Evolutionary conservation across 257 asterid species (phyloP), one percentile per base, ranked within the genome.

Genomic region (Solanum dulcamara): DNA sequence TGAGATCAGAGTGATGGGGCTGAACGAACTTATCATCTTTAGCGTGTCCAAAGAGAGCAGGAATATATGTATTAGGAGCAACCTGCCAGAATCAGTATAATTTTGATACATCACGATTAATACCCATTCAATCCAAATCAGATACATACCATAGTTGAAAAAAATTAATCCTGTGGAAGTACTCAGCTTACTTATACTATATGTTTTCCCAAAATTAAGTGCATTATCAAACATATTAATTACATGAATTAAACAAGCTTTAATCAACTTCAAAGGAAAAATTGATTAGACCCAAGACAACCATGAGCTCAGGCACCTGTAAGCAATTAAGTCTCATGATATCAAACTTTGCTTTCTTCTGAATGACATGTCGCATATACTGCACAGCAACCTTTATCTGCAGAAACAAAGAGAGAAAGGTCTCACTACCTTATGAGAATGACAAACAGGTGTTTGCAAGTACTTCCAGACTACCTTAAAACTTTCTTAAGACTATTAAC

Each of bases 21-120:
- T 91, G 98, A 85, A 95, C 87, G 87, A 96, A 95, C 85, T 92
- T 95, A 93, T 96, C 99, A 22, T 93, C 97, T 88, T 94, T 93
- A 84, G 98, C 99, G 85, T 96, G 98, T 71, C 98, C 99, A 89
- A 96, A 96, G 89, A 95, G 88, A 88, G 97, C 95, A 84, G 99
- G 99, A 88, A 94, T 95, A 89, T 88, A 96, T 33, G 98, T 92
- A 87, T 90, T 92, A 33, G 97, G 96, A 20, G 98, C 98, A 87
- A 93, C 98, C 99, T 96, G 94, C 86, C 87, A 57, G 81, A 84
- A 71, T 70, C 60, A 75, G 38, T 62, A 74, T 83, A 83, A 86
- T 84, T 44, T 80, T 70, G 40, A 82, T 48, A 44, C 83, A 77
- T 66, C 46, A 86, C 85, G 40, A 87, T 84, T 87, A 28, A 28